Evolutionary conservation across 1,284 basidiomycete genomes (phyloP), one percentile per base, ranked within the genome.

Genomic region (Cryptococcus sp.): DNA sequence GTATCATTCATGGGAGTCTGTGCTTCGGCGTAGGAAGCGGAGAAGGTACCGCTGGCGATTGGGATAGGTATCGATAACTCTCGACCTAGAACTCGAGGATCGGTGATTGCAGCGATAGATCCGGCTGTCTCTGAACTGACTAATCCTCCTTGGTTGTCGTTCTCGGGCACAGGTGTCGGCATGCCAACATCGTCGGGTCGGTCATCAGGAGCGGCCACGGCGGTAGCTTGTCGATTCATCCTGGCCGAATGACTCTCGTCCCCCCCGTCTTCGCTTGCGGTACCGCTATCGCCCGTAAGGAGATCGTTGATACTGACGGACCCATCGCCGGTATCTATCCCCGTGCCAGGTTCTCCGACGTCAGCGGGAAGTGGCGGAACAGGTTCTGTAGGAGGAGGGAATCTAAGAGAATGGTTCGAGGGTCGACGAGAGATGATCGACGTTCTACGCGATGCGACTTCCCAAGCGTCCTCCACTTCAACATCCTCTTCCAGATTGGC

Each of bases 401-500:
- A 45, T 7, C 65, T 58, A 42, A 70, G 55, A 4, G 73, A 73
- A 55, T 71, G 68, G 47, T 65, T 67, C 23, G 71, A 73, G 8
- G 66, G 60, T 58, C 64, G 58, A 2, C 72, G 69, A 3, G 70
- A 72, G n/a, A 69, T 66, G 57, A 71, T 58, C 6, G 71, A 72
- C 36, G 66, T 67, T 38, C 75, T 59, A 50, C 76, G 53, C 15
- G 76, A 74, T 0, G 74, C 74, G n/a, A 72, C 63, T 43, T 76
- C 76, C 67, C 69, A 76, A 8, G 74, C 76, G 50, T 77, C 78
- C 53, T 84, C 83, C 0, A 90, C 80, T 73, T 98, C 94, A 41
- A 98, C 93, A 71, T 98, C 95, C 57, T 94, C 93, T 52, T 98
- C 93, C 11, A 98, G 83, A 71, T 98, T 90, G 10, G 92, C 92